Evolutionary conservation across 108 stramenopile genomes (phyloP), one percentile per base, ranked within the genome.

Genomic region (Nitzschia sp.): DNA sequence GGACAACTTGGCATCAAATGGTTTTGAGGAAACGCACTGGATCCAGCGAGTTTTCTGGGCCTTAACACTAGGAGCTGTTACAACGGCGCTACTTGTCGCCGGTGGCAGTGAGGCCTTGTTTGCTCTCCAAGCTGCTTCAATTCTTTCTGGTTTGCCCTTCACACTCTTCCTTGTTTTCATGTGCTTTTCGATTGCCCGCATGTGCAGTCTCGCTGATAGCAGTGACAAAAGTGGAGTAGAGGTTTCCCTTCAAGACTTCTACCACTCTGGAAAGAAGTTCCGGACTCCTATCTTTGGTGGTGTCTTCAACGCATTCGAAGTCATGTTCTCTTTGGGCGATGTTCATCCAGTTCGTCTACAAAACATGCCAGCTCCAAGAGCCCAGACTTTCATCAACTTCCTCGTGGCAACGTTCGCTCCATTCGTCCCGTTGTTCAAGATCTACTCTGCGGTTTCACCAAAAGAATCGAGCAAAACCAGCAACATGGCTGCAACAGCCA

Each of bases 11-110:
- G 75, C 83, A 22, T 70, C 80, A 3, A 87, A 87, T 63, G 86
- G 83, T 15, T 48, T 37, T 22, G 64, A 80, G 62, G 82, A 81
- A 10, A 66, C 73, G 19, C 83, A 80, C 53, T 79, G 71, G 67
- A 51, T 79, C 15, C 86, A 87, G 61, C 78, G 86, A 22, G 60
- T 87, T 12, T 78, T 87, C 62, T 87, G 83, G 86, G 83, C 83
- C 19, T 48, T 84, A 41, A 87, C 83, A 10, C 70, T 71, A 51
- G 86, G 86, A 39, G 78, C 75, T 41, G 63, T 59, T 17, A 81
- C 83, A 2, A 80, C 76, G 11, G 86, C 81, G 10, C 75, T 87
- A 42, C 58, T 87, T 34, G 60, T 59, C 20, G 75, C 79, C 10
- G 79, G 83, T 39, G 75, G 75, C 8, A 29, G 48, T 43, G 70